Evolutionary conservation across 306 rosid species (phyloP), one percentile per base, ranked within the genome.

Genomic region (Quercus variabilis): DNA sequence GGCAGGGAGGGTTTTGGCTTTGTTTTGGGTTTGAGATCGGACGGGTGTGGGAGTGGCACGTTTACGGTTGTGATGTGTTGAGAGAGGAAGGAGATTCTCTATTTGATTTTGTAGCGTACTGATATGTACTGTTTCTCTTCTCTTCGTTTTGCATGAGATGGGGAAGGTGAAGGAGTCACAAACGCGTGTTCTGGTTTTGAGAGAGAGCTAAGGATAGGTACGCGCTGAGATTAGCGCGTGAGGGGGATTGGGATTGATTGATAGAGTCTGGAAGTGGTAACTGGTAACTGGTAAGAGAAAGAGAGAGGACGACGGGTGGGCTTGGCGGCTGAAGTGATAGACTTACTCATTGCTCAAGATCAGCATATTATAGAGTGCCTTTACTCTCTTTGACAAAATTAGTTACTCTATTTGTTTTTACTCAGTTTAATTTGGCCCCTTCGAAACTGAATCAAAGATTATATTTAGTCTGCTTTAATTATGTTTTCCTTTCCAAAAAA

Each of bases 131-230:
- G 52, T 14, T 17, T 33, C 11, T 3, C 4, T 2, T 51, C 64
- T 63, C 28, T 79, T 74, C 38, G 9, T 83, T 79, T 55, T 70
- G 84, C 77, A 76, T 81, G 80, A 81, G 65, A 67, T 43, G 62
- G 33, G 69, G 75, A 74, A 55, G 78, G 74, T 68, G 70, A 2
- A 74, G 63, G 75, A 19, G 78, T 55, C 11, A 75, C 74, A 71
- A 83, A 52, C 20, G 83, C 86, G 76, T 83, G 82, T 58, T 56
- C 35, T 26, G 2, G 11, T 13, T 21, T 3, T 13, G 28, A 8
- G 65, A 49, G 20, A 9, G 38, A 3, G 20, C 23, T 9, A 17
- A 3, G 1, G 31, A 43, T 9, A 17, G 1, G 0, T 11, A 21
- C 30, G 46, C 15, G 51, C 28, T 23, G 4, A 54, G 51, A 10